These are phyloP conservation scores for Myxozyma neotropica DNA, from an alignment of 805 yeast genomes.

Conservation along the genomic window DNA sequence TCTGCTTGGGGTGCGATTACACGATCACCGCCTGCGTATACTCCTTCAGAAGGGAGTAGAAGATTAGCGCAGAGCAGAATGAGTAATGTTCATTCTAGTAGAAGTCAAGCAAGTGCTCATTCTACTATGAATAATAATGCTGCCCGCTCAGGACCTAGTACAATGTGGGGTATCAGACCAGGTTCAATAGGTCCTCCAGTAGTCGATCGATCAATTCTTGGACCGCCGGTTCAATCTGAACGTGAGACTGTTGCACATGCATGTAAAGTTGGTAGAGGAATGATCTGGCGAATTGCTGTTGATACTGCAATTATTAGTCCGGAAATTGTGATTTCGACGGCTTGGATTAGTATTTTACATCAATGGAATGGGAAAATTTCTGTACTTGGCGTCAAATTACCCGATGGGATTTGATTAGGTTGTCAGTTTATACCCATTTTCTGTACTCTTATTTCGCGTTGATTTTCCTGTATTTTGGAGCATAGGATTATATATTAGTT, in stretches of 20 bases:
- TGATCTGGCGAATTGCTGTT: conserved; percentile 28
- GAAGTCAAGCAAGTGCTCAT: too few relatives aligned
- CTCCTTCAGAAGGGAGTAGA: background rate
- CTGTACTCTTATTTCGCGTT: too few relatives aligned
- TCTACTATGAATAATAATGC: too few relatives aligned
- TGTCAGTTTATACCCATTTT: too few relatives aligned
- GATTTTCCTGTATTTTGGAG: too few relatives aligned
- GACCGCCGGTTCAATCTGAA: background rate
- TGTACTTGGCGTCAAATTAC: conserved; percentile 15
- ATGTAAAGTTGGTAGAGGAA: conserved; percentile 21
- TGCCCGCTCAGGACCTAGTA: background rate
- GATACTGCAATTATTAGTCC: conserved; percentile 27
- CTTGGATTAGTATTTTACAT: conserved; percentile 31
- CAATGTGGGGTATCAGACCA: background rate
- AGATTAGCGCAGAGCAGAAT: background rate
- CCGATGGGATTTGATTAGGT: conserved; percentile 9
- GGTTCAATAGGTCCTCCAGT: background rate
- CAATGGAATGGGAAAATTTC: conserved; percentile 23
- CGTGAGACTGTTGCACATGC: conserved; percentile 29
- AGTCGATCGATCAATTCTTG: background rate
- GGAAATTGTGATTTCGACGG: conserved; percentile 32
- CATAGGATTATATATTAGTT: too few relatives aligned
- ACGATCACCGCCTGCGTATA: conserved; percentile 2
- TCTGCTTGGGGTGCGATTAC: conserved; percentile 5
- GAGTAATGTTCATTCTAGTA: too few relatives aligned